phyloP scores from a whole-genome alignment of 139 green algal species.

The Chlorella ohadii region DNA sequence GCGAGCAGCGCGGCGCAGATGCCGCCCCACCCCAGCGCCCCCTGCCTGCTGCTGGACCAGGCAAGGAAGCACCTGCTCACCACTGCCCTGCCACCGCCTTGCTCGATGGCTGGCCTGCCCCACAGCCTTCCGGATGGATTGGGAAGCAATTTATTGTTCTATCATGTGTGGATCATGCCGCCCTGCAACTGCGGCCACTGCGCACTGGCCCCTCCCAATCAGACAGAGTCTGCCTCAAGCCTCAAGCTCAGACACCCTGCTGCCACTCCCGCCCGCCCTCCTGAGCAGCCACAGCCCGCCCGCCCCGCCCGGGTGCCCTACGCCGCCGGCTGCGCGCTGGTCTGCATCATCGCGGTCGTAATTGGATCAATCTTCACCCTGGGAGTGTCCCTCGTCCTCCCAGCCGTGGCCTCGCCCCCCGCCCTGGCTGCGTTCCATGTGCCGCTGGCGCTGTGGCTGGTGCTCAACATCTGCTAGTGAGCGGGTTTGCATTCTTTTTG shows the following conservation, averaged over 20 bases:
- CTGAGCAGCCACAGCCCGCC: not conserved
- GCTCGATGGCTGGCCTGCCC: no score
- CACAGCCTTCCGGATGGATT: no score
- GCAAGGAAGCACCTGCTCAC: no score
- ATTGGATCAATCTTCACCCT: not conserved
- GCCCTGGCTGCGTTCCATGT: not conserved
- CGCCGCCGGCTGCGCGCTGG: not conserved
- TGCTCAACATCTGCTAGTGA: constrained; percentile 19
- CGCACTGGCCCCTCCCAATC: no score
- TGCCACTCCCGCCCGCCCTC: not conserved
- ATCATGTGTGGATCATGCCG: no score
- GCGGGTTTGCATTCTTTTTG: no score
- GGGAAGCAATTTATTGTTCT: no score
- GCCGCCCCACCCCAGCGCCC: not conserved
- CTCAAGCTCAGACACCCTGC: no score
- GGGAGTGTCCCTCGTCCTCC: not conserved
- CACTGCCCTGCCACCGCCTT: no score
- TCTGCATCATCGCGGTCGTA: not conserved
- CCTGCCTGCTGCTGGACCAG: not conserved
- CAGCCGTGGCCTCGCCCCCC: not conserved
- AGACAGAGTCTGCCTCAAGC: no score
- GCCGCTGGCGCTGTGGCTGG: not conserved
- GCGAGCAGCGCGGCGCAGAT: not conserved
- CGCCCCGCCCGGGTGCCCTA: not conserved
- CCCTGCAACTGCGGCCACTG: no score